Base-by-base conservation (phyloP, 306 rosid species). In the Abrus precatorius region DNA sequence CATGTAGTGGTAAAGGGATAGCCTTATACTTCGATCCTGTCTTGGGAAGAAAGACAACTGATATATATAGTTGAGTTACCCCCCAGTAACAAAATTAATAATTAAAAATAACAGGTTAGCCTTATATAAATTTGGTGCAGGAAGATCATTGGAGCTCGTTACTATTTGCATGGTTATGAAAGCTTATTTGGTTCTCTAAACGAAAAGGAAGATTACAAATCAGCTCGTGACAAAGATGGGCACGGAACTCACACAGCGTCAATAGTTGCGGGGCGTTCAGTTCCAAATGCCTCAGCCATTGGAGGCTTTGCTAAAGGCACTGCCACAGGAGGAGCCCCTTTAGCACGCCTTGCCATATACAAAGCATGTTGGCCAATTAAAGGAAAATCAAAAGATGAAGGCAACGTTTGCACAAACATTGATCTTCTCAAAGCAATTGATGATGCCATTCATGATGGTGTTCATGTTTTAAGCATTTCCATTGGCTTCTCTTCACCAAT, bases 311-410 rank as follows among this genome's bases (percentile, higher is more conserved):
- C 97, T 1, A 48, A 27, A 0, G 99, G 99, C 76, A 86, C 87
- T 0, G 98, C 98, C 80, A 79, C 92, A 0, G 99, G 99, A 0
- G 99, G 99, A 0, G 94, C 97, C 11, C 93, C 99, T 0, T 12
- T 89, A 71, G 98, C 88, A 1, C 86, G 86, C 10, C 82, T 95
- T 4, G 98, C 99, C 27, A 86, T 95, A 33, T 95, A 95, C 87
- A 95, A 95, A 85, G 98, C 89, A n/a, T 95, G 99, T 71, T 95
- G 99, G 99, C 85, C 99, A 3, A 36, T 85, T 2, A 93, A 94
- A 4, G 92, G 94, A 4, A 36, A 82, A 2, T 81, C 91, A 7
- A 95, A 95, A 72, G 56, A 43, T 0, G 40, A 67, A 0, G 99
- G 99, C 2, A 95, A 95, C 77, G 44, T 85, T 1, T 95, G 99